phyloP scores from a whole-genome alignment of 352 stramenopile species.

The Halophytophthora batemanensis region DNA sequence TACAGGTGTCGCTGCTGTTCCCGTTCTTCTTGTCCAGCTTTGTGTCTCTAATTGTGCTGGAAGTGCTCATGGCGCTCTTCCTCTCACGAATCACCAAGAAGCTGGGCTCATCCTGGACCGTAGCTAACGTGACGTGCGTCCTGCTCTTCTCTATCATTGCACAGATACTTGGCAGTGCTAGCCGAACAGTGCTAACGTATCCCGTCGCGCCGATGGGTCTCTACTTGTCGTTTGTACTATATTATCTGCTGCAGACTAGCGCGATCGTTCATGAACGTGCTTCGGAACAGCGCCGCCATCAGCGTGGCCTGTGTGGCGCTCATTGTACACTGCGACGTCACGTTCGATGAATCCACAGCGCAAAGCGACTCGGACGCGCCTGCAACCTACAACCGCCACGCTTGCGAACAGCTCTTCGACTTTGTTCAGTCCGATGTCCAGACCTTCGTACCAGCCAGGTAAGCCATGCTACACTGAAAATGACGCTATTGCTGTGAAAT shows the following conservation, averaged over 20 bases:
- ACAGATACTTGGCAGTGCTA: too few species aligned
- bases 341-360: conserved; percentile 36
- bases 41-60: conserved; percentile 65
- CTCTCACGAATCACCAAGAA: conserved; percentile 51
- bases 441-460: conserved; percentile 66
- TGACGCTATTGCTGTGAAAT: not conserved
- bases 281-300: conserved; percentile 80
- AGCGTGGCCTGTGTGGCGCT: conserved; percentile 79
- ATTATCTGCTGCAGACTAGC: conserved; percentile 31
- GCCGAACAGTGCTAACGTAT: too few species aligned
- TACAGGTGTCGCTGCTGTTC: conserved; percentile 78
- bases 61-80: conserved; percentile 66
- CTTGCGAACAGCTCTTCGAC: conserved; percentile 76
- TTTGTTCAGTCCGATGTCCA: conserved; percentile 52
- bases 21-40: conserved; percentile 86
- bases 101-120: conserved; percentile 57
- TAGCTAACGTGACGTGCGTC: conserved; percentile 68
- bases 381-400: conserved; percentile 71
- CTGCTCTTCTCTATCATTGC: too few species aligned
- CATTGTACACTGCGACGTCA: conserved; percentile 78
- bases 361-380: conserved; percentile 29
- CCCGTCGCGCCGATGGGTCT: too few species aligned
- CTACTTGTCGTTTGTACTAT: conserved; percentile 1
- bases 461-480: not conserved
- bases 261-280: conserved; percentile 77